phyloP scores from a whole-genome alignment of 2,329 filamentous ascomycete genomes.

The Lecanoromycetidae sp. region DNA sequence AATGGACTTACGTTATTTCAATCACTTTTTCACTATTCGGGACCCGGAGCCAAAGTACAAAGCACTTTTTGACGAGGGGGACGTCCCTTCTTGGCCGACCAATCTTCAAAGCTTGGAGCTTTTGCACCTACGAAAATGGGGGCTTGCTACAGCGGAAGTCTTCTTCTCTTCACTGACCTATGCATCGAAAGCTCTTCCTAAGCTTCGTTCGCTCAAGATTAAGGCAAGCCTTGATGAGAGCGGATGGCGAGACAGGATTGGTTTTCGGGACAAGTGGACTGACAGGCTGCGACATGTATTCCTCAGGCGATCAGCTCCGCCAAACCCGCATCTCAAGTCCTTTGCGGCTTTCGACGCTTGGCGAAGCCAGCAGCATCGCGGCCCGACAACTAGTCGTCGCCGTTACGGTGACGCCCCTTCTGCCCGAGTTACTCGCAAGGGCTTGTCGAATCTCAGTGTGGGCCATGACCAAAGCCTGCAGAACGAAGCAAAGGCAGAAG shows the following conservation, averaged over 20 bases:
- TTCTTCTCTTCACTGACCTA: conserved; percentile 71
- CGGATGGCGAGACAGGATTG: conserved; percentile 66
- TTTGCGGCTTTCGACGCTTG: conserved; percentile 5
- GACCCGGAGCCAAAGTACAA: conserved; percentile 68
- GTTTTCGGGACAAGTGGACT: conserved; percentile 68
- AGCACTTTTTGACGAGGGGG: conserved; percentile 47
- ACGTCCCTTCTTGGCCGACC: conserved; percentile 67
- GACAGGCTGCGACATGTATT: conserved; percentile 49
- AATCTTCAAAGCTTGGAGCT: conserved; percentile 61
- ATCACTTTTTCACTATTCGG: conserved; percentile 52
- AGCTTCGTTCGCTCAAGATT: conserved; percentile 58
- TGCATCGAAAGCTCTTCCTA: conserved; percentile 51
- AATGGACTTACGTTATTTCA: conserved; percentile 71
- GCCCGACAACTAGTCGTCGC: too few species aligned
- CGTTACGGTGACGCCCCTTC: neutral
- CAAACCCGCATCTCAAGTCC: conserved; percentile 22
- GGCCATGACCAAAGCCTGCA: neutral
- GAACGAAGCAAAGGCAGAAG: neutral
- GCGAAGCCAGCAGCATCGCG: too few species aligned
- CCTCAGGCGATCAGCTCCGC: conserved; percentile 26
- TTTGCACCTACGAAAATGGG: conserved; percentile 65
- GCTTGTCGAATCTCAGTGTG: neutral
- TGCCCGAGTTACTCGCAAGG: neutral
- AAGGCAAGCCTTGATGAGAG: conserved; percentile 67
- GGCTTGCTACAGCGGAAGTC: conserved; percentile 54